Percentiles rank a stretch among this genome's conserved stretches.
phyloP scores from a whole-genome alignment of 2,329 filamentous ascomycete species.

The Neonectria coccinea region DNA sequence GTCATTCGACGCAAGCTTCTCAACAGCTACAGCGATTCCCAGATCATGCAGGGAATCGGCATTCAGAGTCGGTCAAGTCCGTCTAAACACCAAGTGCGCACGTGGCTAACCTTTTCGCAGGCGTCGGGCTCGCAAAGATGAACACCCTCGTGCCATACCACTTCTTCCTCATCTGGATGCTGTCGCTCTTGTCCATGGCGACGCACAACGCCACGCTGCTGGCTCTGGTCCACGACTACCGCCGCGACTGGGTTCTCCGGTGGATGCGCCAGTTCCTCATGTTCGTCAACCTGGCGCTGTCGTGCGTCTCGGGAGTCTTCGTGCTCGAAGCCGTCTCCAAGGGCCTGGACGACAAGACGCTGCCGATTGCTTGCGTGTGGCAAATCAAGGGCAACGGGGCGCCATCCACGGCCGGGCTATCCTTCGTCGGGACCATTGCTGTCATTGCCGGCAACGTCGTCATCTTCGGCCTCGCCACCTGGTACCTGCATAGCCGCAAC shows the following conservation, averaged over 20 bases:
- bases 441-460: conserved; percentile 70
- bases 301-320: conserved; percentile 66
- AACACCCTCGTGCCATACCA: conserved; percentile 72
- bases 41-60: conserved; percentile 76
- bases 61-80: conserved; percentile 62
- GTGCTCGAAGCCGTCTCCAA: conserved; percentile 66
- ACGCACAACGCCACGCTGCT: conserved; percentile 74
- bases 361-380: conserved; percentile 74
- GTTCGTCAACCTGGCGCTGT: conserved; percentile 72
- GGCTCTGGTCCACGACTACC: conserved; percentile 74
- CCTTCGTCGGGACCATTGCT: conserved; percentile 69
- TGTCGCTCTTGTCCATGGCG: conserved; percentile 72
- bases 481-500: conserved; percentile 70
- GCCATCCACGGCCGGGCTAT: conserved; percentile 57
- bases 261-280: conserved; percentile 75
- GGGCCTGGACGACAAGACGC: conserved; percentile 61
- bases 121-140: conserved; percentile 70
- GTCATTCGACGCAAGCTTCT: conserved; percentile 72
- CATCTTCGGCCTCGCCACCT: conserved; percentile 70
- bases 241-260: conserved; percentile 73
- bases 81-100: not conserved
- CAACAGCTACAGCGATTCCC: conserved; percentile 74
- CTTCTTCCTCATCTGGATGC: conserved; percentile 78
- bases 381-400: conserved; percentile 53
- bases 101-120: conserved; percentile 25